A percentile compares a stretch with the other conserved stretches of the same genome.
Evolutionary conservation across 2,329 filamentous ascomycete genomes (phyloP).

Genomic region (Epicoccum sorghinum): DNA sequence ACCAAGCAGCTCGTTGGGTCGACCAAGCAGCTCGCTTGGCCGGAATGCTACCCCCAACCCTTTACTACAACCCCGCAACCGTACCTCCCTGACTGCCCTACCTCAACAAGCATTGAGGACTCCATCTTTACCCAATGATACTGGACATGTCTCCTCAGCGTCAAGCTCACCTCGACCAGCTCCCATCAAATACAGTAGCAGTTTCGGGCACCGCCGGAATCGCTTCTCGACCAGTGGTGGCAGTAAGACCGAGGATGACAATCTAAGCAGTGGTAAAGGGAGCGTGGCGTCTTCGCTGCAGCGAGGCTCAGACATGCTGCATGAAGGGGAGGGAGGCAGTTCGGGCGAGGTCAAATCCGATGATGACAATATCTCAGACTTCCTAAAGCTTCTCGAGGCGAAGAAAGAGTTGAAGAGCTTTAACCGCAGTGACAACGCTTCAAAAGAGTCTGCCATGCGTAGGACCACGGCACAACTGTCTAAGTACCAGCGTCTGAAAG

Average conservation of each 20-base stretch:
- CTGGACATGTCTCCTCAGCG: slow-evolving; percentile 67
- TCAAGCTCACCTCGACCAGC: slow-evolving; percentile 80
- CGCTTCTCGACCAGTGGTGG: slow-evolving; percentile 77
- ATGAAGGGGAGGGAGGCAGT: slow-evolving; percentile 69
- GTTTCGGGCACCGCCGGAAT: slow-evolving; percentile 84
- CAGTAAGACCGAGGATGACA: slow-evolving; percentile 74
- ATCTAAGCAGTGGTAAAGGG: slow-evolving; percentile 79
- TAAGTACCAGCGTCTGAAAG: slow-evolving; percentile 86
- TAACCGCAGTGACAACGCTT: slow-evolving; percentile 64
- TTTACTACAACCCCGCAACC: slow-evolving; percentile 64
- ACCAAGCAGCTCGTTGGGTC: slow-evolving; percentile 39
- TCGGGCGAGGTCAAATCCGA: slow-evolving; percentile 75
- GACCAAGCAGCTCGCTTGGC: slow-evolving; percentile 33
- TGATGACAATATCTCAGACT: slow-evolving; percentile 92
- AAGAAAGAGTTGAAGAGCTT: slow-evolving; percentile 87
- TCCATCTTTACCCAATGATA: slow-evolving; percentile 66
- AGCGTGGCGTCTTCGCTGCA: slow-evolving; percentile 72
- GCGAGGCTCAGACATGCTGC: slow-evolving; percentile 79
- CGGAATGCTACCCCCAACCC: slow-evolving; percentile 31
- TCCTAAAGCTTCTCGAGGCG: slow-evolving; percentile 84
- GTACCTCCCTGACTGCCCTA: slow-evolving; percentile 74
- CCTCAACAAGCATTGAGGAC: slow-evolving; percentile 76
- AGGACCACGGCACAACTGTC: slow-evolving; percentile 79
- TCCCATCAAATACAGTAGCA: slow-evolving; percentile 88
- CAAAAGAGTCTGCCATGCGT: slow-evolving; percentile 72